A percentile compares a stretch with the other conserved stretches of the same genome.
Conservation (phyloP, 495 filamentous ascomycete species). For the Trichocladium uniseriatum region DNA sequence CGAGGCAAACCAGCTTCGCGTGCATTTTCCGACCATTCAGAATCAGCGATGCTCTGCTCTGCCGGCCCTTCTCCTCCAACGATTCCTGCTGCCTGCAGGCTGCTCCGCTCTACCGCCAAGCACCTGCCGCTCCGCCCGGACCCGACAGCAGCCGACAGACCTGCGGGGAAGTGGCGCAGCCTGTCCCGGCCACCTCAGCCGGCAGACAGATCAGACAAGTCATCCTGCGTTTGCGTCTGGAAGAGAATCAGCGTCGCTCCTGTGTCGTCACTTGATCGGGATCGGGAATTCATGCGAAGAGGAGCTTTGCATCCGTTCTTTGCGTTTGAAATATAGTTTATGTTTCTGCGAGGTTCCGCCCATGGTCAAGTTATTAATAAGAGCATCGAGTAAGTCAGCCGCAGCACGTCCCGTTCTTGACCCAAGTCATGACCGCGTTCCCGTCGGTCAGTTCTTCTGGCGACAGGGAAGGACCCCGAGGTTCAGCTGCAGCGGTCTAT, state of each 20-base stretch:
- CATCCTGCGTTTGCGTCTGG: slow-evolving; percentile 20
- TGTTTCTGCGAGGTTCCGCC: slow-evolving; percentile 6
- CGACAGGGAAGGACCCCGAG: too few relatives aligned
- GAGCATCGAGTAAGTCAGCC: slow-evolving; percentile 11
- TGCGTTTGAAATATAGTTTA: slow-evolving; percentile 25
- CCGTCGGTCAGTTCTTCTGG: slow-evolving; percentile 4
- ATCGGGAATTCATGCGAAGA: slow-evolving; percentile 21
- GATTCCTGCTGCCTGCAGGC: slow-evolving; percentile 2
- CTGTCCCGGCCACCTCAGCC: neutral
- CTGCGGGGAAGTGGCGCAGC: slow-evolving; percentile 6
- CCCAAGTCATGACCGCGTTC: neutral
- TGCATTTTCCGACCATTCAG: slow-evolving; percentile 19
- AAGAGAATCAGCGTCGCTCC: slow-evolving; percentile 14
- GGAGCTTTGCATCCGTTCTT: slow-evolving; percentile 7
- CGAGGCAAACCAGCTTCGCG: neutral
- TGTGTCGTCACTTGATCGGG: slow-evolving; percentile 26
- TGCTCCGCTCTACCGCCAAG: slow-evolving; percentile 4
- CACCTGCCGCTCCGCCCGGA: too few relatives aligned
- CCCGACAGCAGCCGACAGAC: slow-evolving; percentile 2
- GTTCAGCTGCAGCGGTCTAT: too few relatives aligned
- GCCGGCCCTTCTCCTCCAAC: slow-evolving; percentile 15
- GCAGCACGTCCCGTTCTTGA: slow-evolving; percentile 4
- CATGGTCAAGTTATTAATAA: slow-evolving; percentile 21
- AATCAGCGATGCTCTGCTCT: neutral
- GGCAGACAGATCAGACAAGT: slow-evolving; percentile 13